Base-by-base conservation (phyloP, 371 early-diverging fungal genomes). In the Apophysomyces elegans region DNA sequence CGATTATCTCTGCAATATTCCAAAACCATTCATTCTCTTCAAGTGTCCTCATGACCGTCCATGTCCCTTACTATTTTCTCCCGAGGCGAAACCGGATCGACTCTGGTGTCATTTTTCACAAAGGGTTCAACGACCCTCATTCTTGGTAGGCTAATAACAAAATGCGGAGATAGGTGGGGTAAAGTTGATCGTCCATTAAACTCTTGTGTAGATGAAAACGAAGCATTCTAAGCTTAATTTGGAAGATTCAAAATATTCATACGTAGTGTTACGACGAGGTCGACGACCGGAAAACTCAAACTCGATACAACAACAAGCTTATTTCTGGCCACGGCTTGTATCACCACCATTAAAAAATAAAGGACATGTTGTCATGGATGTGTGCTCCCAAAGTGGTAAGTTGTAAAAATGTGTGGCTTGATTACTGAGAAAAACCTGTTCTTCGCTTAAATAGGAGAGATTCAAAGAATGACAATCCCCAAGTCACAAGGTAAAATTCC, bases 71-170 rank as follows among this genome's bases (percentile, higher is more conserved):
- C 50, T 81, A 14, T 79, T 70, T 50, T 79, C 83, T 14, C 70
- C 76, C 9, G 56, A 74, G 37, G 78, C 83, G 4, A 80, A 84
- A 16, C 77, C 80, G 4, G 61, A 80, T 16, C 71, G 71, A 11
- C 60, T 78, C 32, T 95, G 95, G 95, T 91, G 95, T 58, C 95
- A 95, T 66, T 95, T 91, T 65, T 90, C 93, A 35, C 96, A 95
- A 70, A 78, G 90, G 50, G 80, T 92, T 8, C 91, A 93, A 66
- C 82, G 92, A 9, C 91, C 93, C 0, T 56, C 70, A 5, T 89
- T 86, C 63, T 76, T 91, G 75, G 86, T 85, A 81, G 59, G 70
- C 64, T 14, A 18, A 67, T 5, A 59, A 26, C 18, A 8, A 13
- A 36, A 56, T 37, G 26, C 36, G 54, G 45, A 16, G n/a, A 37